These are phyloP conservation scores for Cytospora piceae DNA, from an alignment of 2,329 filamentous ascomycete species.

Conservation along the genomic window DNA sequence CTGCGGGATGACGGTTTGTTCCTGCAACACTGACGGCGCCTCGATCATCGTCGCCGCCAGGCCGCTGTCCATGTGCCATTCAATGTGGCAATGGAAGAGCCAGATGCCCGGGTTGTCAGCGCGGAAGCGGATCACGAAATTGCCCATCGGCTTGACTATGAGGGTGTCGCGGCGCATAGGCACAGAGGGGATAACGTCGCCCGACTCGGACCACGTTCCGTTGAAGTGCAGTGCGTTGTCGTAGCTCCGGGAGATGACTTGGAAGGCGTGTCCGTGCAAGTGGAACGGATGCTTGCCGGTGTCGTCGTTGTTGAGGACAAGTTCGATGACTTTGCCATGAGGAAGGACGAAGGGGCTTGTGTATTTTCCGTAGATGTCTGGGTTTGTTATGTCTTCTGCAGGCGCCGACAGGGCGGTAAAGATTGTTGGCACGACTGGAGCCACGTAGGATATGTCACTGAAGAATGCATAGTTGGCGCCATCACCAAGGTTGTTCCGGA, in stretches of 20 bases:
- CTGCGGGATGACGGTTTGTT: conserved; percentile 50
- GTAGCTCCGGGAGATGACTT: conserved; percentile 63
- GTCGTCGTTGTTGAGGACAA: conserved; percentile 79
- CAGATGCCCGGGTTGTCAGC: conserved; percentile 65
- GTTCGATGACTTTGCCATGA: conserved; percentile 69
- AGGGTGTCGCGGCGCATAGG: conserved; percentile 73
- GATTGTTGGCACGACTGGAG: conserved; percentile 76
- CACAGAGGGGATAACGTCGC: conserved; percentile 52
- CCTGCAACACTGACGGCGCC: conserved; percentile 52
- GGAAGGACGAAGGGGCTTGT: conserved; percentile 70
- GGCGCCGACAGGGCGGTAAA: conserved; percentile 71
- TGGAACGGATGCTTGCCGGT: conserved; percentile 75
- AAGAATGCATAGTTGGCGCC: conserved; percentile 73
- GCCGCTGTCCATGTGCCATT: conserved; percentile 57
- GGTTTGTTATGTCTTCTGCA: conserved; percentile 57
- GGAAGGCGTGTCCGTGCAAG: conserved; percentile 77
- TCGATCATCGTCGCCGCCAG: conserved; percentile 47
- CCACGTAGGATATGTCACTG: conserved; percentile 77
- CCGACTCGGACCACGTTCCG: conserved; percentile 42
- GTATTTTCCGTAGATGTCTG: conserved; percentile 69
- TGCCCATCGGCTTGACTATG: conserved; percentile 66
- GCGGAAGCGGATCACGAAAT: conserved; percentile 69
- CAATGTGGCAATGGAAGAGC: conserved; percentile 57
- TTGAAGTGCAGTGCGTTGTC: conserved; percentile 61
- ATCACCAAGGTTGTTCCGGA: conserved; percentile 61